Conservation (phyloP, 1,284 basidiomycete species). For the Sporisorium graminicola region DNA sequence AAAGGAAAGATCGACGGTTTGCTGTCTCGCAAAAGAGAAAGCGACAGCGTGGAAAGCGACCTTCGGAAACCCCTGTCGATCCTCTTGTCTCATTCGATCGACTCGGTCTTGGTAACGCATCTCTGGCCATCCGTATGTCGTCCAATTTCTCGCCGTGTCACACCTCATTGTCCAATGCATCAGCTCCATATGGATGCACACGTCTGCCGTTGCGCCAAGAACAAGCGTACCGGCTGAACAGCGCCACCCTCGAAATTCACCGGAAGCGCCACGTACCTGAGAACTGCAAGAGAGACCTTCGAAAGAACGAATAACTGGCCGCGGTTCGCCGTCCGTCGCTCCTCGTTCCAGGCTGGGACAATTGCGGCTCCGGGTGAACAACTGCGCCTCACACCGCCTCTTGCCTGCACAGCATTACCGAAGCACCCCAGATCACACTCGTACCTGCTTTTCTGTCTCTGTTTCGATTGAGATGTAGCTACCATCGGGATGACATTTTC, state of each 20-base stretch:
- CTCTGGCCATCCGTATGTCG: too few species aligned
- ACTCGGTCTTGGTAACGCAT: neutral
- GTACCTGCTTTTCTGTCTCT: neutral
- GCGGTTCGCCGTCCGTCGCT: neutral
- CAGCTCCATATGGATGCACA: neutral
- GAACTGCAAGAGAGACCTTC: neutral
- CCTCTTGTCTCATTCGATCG: neutral
- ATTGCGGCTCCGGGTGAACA: neutral
- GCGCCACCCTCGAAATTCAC: neutral
- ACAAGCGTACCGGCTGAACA: neutral
- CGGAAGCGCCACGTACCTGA: neutral
- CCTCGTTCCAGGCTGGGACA: neutral
- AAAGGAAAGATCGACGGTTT: neutral
- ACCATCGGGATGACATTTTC: neutral
- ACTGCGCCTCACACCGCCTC: neutral
- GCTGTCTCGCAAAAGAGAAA: conserved; percentile 4
- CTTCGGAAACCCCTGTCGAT: neutral
- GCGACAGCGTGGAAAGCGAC: too few species aligned
- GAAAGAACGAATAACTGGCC: too few species aligned
- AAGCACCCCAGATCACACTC: neutral
- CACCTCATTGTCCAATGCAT: neutral
- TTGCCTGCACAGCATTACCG: neutral
- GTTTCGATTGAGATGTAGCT: neutral
- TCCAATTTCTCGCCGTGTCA: too few species aligned
- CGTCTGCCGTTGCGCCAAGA: neutral